Percentiles rank a stretch among this genome's conserved stretches.
These are phyloP conservation scores for Plectosphaerella sp. DNA, from an alignment of 2,329 filamentous ascomycete genomes.

Conservation along the genomic window DNA sequence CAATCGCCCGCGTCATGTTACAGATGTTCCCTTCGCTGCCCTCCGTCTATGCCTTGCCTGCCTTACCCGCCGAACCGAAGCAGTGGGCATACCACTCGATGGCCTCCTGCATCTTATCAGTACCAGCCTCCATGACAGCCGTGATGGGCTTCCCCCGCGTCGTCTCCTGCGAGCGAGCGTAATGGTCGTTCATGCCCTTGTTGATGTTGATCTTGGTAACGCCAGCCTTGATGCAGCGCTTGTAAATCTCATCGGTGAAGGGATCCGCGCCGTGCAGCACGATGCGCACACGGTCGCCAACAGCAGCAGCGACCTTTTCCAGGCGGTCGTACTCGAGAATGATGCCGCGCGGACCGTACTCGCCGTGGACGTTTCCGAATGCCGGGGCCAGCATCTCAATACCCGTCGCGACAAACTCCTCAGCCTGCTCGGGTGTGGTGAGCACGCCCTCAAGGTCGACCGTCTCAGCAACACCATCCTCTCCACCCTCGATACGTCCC, in stretches of 20 bases:
- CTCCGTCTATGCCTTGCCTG: constrained; percentile 10
- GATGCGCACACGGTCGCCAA: constrained; percentile 39
- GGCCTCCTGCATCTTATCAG: constrained; percentile 40
- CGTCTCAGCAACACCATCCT: constrained; percentile 64
- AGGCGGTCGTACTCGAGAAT: constrained; percentile 53
- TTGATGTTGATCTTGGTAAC: constrained; percentile 48
- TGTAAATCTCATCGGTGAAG: constrained; percentile 40
- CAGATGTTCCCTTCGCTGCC: background rate
- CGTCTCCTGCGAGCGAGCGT: constrained; percentile 36
- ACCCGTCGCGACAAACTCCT: constrained; percentile 66
- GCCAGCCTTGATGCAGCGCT: constrained; percentile 37
- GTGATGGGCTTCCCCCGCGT: constrained; percentile 42
- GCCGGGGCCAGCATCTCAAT: constrained; percentile 72
- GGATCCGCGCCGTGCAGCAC: constrained; percentile 45
- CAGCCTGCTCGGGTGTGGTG: constrained; percentile 65
- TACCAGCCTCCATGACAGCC: constrained; percentile 41
- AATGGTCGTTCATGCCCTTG: constrained; percentile 45
- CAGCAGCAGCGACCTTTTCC: constrained; percentile 33
- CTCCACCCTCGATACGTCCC: constrained; percentile 58
- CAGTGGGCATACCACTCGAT: constrained; percentile 41
- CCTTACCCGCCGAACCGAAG: constrained; percentile 42
- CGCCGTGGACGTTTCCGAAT: constrained; percentile 73
- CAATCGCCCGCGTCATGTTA: background rate
- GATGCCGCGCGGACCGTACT: constrained; percentile 63
- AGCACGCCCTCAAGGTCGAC: constrained; percentile 42